Base-by-base conservation (phyloP, 1,284 basidiomycete species). In the Anthracocystis walkeri region DNA sequence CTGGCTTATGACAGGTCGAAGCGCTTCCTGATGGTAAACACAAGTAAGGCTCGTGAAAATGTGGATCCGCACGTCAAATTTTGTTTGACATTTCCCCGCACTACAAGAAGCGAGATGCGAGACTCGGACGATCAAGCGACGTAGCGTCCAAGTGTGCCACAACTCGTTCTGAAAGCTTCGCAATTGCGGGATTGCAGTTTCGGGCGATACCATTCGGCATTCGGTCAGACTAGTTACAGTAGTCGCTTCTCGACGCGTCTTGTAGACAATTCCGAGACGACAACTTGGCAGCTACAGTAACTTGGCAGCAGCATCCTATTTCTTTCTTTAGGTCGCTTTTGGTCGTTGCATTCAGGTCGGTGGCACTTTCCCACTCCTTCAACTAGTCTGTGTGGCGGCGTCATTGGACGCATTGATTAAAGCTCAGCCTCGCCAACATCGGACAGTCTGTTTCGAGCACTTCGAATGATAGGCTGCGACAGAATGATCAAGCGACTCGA, bases 371-470 rank as follows among this genome's bases (percentile, higher is more conserved):
- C 5, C 4, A 29, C 45, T 46, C 23, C 48, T 29, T 10, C 10
- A 52, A 16, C 20, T 51, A 10, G 12, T 38, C 50, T 25, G 21
- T 33, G 35, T 33, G 8, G 10, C 6, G 14, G 35, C 38, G 51
- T 41, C 38, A 53, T 29, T 20, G 1, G 40, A 23, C 23, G 12
- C 38, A 8, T 41, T 20, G 23, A 41, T 53, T 53, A 7, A n/a
- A 29, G 25, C 51, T 53, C 51, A 53, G 51, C 40, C 7, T 35
- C 51, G 23, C 38, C 23, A 38, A 20, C 29, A 25, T 14, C 7
- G n/a, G 20, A 46, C 11, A 46, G 20, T 25, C 12, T 25, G 23
- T 4, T 46, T 7, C 3, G 7, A 12, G 42, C 20, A 44, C 11
- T 44, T 14, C 12, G 31, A 33, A 4, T 33, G 8, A 10, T 11